These are phyloP conservation scores for Omphalea diandra DNA, from an alignment of 441 rosid genomes.

Conservation along the genomic window DNA sequence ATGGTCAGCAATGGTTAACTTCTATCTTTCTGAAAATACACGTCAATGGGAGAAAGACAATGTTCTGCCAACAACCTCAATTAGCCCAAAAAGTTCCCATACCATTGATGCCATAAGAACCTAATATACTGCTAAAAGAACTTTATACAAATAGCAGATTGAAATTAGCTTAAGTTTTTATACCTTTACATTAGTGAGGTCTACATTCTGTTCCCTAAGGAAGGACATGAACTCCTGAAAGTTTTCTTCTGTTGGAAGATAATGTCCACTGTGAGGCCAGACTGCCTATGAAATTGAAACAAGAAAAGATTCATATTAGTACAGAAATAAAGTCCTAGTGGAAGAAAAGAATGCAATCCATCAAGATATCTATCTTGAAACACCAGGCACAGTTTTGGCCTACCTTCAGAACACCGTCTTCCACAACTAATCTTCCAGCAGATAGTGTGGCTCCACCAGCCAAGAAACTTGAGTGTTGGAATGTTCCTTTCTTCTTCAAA, in stretches of 20 bases:
- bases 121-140: not conserved
- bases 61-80: too few relatives aligned
- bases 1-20: not conserved
- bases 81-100: too few relatives aligned
- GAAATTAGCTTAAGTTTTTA: not conserved
- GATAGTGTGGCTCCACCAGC: constrained; percentile 95
- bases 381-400: not conserved
- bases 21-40: constrained; percentile 2
- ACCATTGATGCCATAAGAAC: not conserved
- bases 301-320: not conserved
- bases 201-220: constrained; percentile 64
- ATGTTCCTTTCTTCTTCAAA: constrained; percentile 77
- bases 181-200: constrained; percentile 73
- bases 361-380: not conserved
- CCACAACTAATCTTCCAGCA: constrained; percentile 85
- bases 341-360: not conserved
- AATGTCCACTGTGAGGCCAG: constrained; percentile 99
- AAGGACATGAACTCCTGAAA: constrained; percentile 74
- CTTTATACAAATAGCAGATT: not conserved
- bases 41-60: too few relatives aligned
- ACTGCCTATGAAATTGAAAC: constrained; percentile 57
- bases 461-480: constrained; percentile 97
- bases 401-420: constrained; percentile 84
- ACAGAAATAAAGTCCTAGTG: not conserved
- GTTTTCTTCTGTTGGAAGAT: constrained; percentile 92